Evolutionary conservation across 257 asterid species (phyloP).

Genomic region (Capsicum rhomboideum): DNA sequence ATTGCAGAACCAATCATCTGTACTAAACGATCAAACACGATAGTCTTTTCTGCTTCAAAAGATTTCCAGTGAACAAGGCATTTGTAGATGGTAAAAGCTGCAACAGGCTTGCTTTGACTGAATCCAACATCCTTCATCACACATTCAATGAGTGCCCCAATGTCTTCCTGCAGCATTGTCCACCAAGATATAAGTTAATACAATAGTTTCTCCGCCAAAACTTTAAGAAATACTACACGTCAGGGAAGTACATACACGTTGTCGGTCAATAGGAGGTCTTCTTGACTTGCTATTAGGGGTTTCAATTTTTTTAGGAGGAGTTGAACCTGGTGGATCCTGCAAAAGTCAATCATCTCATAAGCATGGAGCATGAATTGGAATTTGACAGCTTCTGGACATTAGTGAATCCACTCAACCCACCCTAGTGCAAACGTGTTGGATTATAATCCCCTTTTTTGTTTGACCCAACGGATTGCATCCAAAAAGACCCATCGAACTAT

Average conservation of each 20-base stretch:
- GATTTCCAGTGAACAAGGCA: conserved; percentile 98
- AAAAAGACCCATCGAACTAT: background rate
- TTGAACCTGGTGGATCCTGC: conserved; percentile 49
- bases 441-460: background rate
- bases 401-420: background rate
- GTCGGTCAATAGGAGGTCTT: conserved; percentile 80
- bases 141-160: conserved; percentile 83
- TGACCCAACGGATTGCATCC: background rate
- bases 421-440: background rate
- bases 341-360: conserved; percentile 7
- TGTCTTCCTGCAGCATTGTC: conserved; percentile 71
- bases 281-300: conserved; percentile 75
- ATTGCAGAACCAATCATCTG: conserved; percentile 93
- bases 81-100: conserved; percentile 94
- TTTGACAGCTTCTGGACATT: conserved; percentile 1
- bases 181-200: conserved; percentile 8
- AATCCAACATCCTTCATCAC: conserved; percentile 81
- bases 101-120: conserved; percentile 96
- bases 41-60: conserved; percentile 96
- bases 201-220: background rate
- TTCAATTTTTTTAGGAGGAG: conserved; percentile 50
- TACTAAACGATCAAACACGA: conserved; percentile 95
- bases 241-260: conserved; percentile 47
- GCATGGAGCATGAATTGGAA: background rate
- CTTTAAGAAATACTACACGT: background rate